Conservation (phyloP, 345 rosid genomes). For the Laguncularia racemosa region DNA sequence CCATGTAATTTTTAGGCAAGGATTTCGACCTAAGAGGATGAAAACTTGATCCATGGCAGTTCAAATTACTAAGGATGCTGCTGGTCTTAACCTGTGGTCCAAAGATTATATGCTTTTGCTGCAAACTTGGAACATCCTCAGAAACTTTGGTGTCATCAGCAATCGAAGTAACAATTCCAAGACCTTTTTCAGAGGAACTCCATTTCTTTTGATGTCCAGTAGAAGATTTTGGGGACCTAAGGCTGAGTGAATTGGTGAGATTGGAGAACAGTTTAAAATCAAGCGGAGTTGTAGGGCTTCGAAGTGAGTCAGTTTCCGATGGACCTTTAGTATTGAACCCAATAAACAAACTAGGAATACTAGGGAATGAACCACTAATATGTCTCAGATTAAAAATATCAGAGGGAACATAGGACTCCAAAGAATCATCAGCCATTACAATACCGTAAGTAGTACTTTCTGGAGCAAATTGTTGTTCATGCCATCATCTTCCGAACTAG, state of each 20-base stretch:
- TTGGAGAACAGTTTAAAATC: slow-evolving; percentile 43
- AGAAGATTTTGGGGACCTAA: slow-evolving; percentile 28
- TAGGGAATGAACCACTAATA: slow-evolving; percentile 25
- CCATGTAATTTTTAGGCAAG: slow-evolving; percentile 33
- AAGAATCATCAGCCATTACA: slow-evolving; percentile 29
- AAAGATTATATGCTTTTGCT: slow-evolving; percentile 36
- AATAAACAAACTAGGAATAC: slow-evolving; percentile 32
- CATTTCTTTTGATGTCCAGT: slow-evolving; percentile 27
- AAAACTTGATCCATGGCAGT: slow-evolving; percentile 3
- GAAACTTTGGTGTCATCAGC: slow-evolving; percentile 17
- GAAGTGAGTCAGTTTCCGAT: slow-evolving; percentile 26
- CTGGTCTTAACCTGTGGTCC: slow-evolving; percentile 40
- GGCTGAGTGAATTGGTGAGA: slow-evolving; percentile 42
- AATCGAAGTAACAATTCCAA: slow-evolving; percentile 42
- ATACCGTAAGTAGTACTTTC: slow-evolving; percentile 7
- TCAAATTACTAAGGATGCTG: not conserved
- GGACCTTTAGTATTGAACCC: slow-evolving; percentile 26
- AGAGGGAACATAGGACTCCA: slow-evolving; percentile 16
- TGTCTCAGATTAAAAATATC: slow-evolving; percentile 26
- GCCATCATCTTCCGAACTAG: slow-evolving; percentile 11
- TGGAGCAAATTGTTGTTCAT: slow-evolving; percentile 8
- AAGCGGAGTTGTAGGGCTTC: slow-evolving; percentile 61
- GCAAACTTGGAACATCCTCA: slow-evolving; percentile 24
- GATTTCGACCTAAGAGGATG: slow-evolving; percentile 28
- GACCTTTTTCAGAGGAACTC: slow-evolving; percentile 48